Evolutionary conservation across 345 rosid genomes (phyloP), one percentile per base, ranked within the genome.

Genomic region (Abelmoschus esculentus): DNA sequence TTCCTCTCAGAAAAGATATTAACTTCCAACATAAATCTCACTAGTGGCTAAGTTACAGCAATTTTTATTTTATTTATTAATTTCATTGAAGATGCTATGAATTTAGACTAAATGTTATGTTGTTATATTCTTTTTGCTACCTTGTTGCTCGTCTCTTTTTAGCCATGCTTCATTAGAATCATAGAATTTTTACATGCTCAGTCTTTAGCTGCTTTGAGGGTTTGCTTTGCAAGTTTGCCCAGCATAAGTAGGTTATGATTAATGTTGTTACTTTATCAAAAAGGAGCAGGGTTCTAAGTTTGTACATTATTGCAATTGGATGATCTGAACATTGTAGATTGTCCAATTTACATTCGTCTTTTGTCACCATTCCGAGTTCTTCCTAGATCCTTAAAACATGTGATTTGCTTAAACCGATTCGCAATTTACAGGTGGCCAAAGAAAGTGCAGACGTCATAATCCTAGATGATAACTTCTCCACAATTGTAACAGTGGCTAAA

Each of bases 371-470:
- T 46, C 53, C 6, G 67, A 47, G 11, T 52, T 62, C 65, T 22
- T 66, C 44, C 47, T 74, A 50, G 9, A 13, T 29, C 40, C 40
- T 18, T 42, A 29, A 61, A 61, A 18, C 47, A 40, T 22, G n/a
- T 29, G 2, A 44, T 63, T n/a, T 56, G 17, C 26, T 67, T 52
- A 67, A 71, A 60, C 19, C 49, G 11, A 29, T 66, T 54, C 40
- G 22, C 53, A 66, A 44, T 66, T 52, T 4, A 29, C 79, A 89
- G 93, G 96, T 89, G 73, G 96, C 97, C 52, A 90, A 92, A 75
- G 91, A 90, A 81, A 88, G 96, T 73, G 93, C 96, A 0, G 98
- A 90, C 86, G 90, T 90, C 53, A 88, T 90, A 66, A 89, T 93
- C 74, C 79, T 90, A 26, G 92, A 93, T 60, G 93, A 90, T 73